Conservation (phyloP, 2,329 filamentous ascomycete genomes). For the Fusarium buxicola region DNA sequence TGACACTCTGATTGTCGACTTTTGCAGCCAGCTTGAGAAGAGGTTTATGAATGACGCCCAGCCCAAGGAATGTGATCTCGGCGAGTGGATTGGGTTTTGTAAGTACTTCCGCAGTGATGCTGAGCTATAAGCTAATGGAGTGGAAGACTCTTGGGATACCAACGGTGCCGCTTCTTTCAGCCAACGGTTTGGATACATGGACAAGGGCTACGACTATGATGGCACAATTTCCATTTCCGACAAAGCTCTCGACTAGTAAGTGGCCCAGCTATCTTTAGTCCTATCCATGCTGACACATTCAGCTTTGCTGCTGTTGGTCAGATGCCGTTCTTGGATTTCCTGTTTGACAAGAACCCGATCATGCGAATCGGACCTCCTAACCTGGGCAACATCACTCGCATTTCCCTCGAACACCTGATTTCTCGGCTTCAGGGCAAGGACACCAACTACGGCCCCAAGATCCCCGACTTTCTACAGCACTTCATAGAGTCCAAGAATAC, state of each 20-base stretch:
- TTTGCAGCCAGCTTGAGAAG: slow-evolving; percentile 27
- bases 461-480: slow-evolving; percentile 50
- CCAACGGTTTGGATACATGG: slow-evolving; percentile 55
- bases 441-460: slow-evolving; percentile 32
- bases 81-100: slow-evolving; percentile 32
- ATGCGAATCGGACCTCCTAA: slow-evolving; percentile 42
- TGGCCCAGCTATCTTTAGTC: background rate
- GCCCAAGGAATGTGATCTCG: slow-evolving; percentile 19
- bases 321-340: slow-evolving; percentile 46
- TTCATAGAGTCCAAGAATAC: slow-evolving; percentile 51
- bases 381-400: slow-evolving; percentile 35
- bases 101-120: background rate
- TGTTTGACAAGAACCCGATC: slow-evolving; percentile 47
- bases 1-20: slow-evolving; percentile 45
- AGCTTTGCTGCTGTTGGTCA: slow-evolving; percentile 47
- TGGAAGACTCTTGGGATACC: slow-evolving; percentile 53
- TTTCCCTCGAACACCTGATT: slow-evolving; percentile 31
- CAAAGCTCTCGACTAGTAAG: slow-evolving; percentile 39
- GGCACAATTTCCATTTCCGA: slow-evolving; percentile 50
- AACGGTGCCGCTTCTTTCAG: slow-evolving; percentile 57
- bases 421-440: slow-evolving; percentile 37
- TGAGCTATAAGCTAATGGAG: background rate
- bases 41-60: slow-evolving; percentile 21
- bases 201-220: slow-evolving; percentile 52
- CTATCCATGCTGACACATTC: slow-evolving; percentile 10